Base-by-base conservation (phyloP, 2,329 filamentous ascomycete species). In the Clathrospora elynae region DNA sequence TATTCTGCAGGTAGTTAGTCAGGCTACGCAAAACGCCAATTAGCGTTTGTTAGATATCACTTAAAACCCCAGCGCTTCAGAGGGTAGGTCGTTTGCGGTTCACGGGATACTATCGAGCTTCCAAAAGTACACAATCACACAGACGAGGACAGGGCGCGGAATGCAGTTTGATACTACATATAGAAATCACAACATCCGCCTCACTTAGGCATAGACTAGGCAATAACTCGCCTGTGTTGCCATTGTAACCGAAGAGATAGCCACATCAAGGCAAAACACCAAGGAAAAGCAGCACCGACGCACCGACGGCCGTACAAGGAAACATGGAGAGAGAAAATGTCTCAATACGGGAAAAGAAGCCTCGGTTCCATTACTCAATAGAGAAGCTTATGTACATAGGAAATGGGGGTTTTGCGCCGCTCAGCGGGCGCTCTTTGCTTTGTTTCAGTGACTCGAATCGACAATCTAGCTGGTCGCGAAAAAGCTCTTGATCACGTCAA, bases 401-500 rank as follows among this genome's bases (percentile, higher is more conserved):
- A 46, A 49, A 44, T 14, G 12, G 28, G 14, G 12, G 9, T 20
- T 35, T 19, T 24, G 23, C 30, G 28, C 45, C 31, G 38, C 45
- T 17, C 40, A 39, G 33, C 46, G 44, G 28, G 34, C 39, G 10
- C 29, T 12, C 18, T 33, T 32, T 19, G 5, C 16, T 19, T 31
- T n/a, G 18, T 11, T 16, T 2, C 11, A 13, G n/a, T n/a, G 17
- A 26, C 11, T 8, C 4, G 10, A n/a, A 17, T 30, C 7, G 5
- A 20, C 14, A 12, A 6, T 35, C 26, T 46, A 51, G 40, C 13
- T 38, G 8, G 30, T 20, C n/a, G 50, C 44, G 24, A 66, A 66
- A 46, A 68, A 66, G 7, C 55, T 50, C 48, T 51, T 49, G 31
- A 68, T 35, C 20, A 64, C 59, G 10, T 60, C 57, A 28, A 47